These are phyloP conservation scores for Lachnellula hyalina DNA, from an alignment of 2,329 filamentous ascomycete genomes.

Conservation along the genomic window DNA sequence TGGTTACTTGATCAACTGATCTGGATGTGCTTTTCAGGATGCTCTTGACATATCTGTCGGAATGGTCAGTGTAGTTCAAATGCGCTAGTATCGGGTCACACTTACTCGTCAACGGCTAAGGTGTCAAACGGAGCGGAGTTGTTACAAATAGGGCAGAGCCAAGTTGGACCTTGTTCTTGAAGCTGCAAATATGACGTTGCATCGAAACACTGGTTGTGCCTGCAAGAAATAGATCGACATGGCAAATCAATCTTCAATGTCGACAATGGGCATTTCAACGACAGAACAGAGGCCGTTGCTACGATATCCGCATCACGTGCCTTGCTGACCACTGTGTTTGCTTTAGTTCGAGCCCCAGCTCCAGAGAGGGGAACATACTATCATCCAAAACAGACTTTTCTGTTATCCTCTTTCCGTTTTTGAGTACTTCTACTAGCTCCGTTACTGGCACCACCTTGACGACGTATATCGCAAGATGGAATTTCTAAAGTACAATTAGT, in stretches of 20 bases:
- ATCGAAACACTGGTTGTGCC: slow-evolving; percentile 93
- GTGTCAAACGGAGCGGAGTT: slow-evolving; percentile 75
- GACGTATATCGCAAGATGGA: slow-evolving; percentile 66
- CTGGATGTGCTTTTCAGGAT: slow-evolving; percentile 71
- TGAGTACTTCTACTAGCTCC: slow-evolving; percentile 64
- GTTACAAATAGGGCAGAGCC: slow-evolving; percentile 93
- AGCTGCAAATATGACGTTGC: slow-evolving; percentile 86
- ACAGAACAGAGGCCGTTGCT: slow-evolving; percentile 81
- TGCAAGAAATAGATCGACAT: slow-evolving; percentile 73
- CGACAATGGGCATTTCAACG: slow-evolving; percentile 86
- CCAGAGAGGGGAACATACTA: slow-evolving; percentile 48
- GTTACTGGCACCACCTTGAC: slow-evolving; percentile 69
- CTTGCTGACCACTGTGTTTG: slow-evolving; percentile 65
- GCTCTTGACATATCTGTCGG: slow-evolving; percentile 73
- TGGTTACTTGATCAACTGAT: slow-evolving; percentile 76
- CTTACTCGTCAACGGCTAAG: slow-evolving; percentile 81
- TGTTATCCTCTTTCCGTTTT: slow-evolving; percentile 64
- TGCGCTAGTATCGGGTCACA: slow-evolving; percentile 19
- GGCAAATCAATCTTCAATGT: slow-evolving; percentile 77
- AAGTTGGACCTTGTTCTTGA: slow-evolving; percentile 93
- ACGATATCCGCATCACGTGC: slow-evolving; percentile 86
- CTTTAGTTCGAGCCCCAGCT: not conserved
- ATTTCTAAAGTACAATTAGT: slow-evolving; percentile 50
- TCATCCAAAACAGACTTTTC: slow-evolving; percentile 79
- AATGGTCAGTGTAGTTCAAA: slow-evolving; percentile 10